Percentiles rank a stretch among this genome's conserved stretches.
phyloP scores from a whole-genome alignment of 1,284 basidiomycete species.

The Trichosporon ovoides region DNA sequence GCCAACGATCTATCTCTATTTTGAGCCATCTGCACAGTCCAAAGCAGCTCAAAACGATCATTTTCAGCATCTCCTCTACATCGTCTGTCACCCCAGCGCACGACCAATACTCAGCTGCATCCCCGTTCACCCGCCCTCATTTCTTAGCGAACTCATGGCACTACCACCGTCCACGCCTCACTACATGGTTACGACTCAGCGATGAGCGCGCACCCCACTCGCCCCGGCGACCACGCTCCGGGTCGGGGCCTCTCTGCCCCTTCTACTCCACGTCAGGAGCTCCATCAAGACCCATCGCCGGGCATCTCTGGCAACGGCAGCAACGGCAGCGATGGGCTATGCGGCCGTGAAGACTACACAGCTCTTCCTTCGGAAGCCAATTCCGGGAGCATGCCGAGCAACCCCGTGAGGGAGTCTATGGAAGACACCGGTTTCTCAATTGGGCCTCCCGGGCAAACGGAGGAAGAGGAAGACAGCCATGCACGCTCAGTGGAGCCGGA shows the following conservation, averaged over 20 bases:
- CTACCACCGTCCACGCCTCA: not conserved
- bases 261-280: not conserved
- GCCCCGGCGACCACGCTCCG: not conserved
- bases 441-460: not conserved
- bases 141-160: not conserved
- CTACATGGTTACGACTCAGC: not conserved
- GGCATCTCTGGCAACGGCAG: not conserved
- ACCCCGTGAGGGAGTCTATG: not conserved
- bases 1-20: slow-evolving; percentile 1
- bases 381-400: not conserved
- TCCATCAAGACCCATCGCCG: not conserved
- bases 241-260: not conserved
- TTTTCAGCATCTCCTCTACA: not conserved
- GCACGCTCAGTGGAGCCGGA: not conserved
- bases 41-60: not conserved
- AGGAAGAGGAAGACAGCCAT: not conserved
- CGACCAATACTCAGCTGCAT: not conserved
- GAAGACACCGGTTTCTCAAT: not conserved
- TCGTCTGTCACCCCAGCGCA: not conserved
- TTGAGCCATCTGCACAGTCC: not conserved
- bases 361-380: not conserved
- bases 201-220: not conserved
- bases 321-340: not conserved
- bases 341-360: not conserved
- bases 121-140: not conserved